These are phyloP conservation scores for Acorus calamus DNA, from an alignment of 106 monocot species.

Conservation along the genomic window DNA sequence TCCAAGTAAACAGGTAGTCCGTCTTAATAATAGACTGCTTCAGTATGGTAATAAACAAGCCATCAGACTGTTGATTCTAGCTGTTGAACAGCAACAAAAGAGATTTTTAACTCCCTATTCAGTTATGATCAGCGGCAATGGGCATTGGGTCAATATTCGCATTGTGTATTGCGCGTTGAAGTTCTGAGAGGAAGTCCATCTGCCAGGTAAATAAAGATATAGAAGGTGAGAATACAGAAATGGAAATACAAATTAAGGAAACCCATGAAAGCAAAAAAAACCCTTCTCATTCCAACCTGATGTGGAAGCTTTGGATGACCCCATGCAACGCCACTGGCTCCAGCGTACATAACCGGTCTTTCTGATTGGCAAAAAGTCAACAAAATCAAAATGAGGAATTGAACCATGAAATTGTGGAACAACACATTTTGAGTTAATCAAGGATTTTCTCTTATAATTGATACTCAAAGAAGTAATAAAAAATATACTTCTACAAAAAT, in stretches of 20 bases:
- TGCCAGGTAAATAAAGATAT: not conserved
- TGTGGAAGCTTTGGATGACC: slow-evolving; percentile 71
- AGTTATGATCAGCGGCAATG: slow-evolving; percentile 8
- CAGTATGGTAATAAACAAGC: too few relatives aligned
- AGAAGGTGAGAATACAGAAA: not conserved
- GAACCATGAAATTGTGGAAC: too few relatives aligned
- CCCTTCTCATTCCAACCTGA: slow-evolving; percentile 27
- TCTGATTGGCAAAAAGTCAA: slow-evolving; percentile 25
- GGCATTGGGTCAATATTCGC: slow-evolving; percentile 4
- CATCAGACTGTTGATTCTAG: too few relatives aligned
- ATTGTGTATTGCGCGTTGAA: slow-evolving; percentile 25
- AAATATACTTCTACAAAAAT: not conserved
- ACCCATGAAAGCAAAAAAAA: not conserved
- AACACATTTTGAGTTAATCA: too few relatives aligned
- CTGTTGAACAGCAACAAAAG: too few relatives aligned
- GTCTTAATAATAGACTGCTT: too few relatives aligned
- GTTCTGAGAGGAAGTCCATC: slow-evolving; percentile 48
- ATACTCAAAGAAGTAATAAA: too few relatives aligned
- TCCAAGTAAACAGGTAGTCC: too few relatives aligned
- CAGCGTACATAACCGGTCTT: slow-evolving; percentile 67
- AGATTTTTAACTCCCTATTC: not conserved
- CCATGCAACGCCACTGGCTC: slow-evolving; percentile 73
- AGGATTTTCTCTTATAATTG: too few relatives aligned
- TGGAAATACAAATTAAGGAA: not conserved
- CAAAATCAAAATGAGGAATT: not conserved